A percentile compares a stretch with the other conserved stretches of the same genome.
These are phyloP conservation scores for Pyrenochaeta sp. DNA, from an alignment of 2,329 filamentous ascomycete genomes.

Conservation along the genomic window DNA sequence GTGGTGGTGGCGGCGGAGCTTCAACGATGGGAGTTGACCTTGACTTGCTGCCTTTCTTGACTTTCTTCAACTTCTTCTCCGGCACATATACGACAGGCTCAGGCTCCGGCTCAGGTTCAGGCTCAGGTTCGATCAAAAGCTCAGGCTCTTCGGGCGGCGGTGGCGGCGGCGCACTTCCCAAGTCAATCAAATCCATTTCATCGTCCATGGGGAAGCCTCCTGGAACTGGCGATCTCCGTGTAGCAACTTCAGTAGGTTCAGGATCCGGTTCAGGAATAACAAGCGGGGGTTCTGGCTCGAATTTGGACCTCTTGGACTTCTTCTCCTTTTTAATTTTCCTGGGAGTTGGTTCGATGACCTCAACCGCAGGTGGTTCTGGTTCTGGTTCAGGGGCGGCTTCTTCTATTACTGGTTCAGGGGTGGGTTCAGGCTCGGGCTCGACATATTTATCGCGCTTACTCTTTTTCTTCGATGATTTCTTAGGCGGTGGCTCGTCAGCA, in stretches of 20 bases:
- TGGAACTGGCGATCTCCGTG: constrained; percentile 50
- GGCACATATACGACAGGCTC: constrained; percentile 36
- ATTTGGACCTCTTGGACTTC: constrained; percentile 39
- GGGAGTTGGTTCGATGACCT: constrained; percentile 37
- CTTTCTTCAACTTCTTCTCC: constrained; percentile 30
- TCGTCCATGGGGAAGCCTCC: constrained; percentile 58
- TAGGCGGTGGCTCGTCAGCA: constrained; percentile 33
- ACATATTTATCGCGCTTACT: constrained; percentile 22
- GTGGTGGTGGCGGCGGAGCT: constrained; percentile 35
- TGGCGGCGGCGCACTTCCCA: constrained; percentile 19
- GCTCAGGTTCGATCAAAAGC: constrained; percentile 37
- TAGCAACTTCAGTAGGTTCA: constrained; percentile 37
- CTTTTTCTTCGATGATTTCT: constrained; percentile 40
- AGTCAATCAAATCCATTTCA: constrained; percentile 44
- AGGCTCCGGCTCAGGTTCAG: constrained; percentile 44
- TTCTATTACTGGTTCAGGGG: constrained; percentile 26
- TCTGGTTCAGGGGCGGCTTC: constrained; percentile 26
- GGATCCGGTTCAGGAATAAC: constrained; percentile 41
- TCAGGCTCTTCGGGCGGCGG: constrained; percentile 15
- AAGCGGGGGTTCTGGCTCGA: constrained; percentile 29
- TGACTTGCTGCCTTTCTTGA: constrained; percentile 46
- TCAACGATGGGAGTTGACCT: constrained; percentile 65
- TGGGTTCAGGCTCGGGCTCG: constrained; percentile 29
- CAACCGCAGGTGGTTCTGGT: constrained; percentile 37
- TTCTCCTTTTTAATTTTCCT: constrained; percentile 37